A percentile compares a stretch with the other conserved stretches of the same genome.
Evolutionary conservation across 805 yeast species (phyloP).

Genomic region (Lachancea dasiensis): DNA sequence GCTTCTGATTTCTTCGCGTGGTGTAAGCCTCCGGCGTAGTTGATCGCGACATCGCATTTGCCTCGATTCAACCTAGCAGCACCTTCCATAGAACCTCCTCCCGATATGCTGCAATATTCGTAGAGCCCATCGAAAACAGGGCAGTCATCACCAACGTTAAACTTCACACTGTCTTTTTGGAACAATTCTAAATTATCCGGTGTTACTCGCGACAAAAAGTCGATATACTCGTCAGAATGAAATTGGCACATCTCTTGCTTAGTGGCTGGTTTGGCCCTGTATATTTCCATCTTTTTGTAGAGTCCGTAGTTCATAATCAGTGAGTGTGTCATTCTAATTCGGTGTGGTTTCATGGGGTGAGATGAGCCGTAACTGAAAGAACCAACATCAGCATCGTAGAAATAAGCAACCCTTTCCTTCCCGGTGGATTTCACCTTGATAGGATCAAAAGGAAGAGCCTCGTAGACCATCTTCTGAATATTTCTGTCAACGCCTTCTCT

Average conservation of each 20-base stretch:
- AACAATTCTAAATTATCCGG: slow-evolving; percentile 63
- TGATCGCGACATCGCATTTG: slow-evolving; percentile 88
- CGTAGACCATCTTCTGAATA: slow-evolving; percentile 38
- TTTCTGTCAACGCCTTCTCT: too few relatives aligned
- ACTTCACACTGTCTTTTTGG: slow-evolving; percentile 46
- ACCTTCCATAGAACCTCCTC: slow-evolving; percentile 94
- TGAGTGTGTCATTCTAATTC: slow-evolving; percentile 91
- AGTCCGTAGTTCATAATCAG: slow-evolving; percentile 77
- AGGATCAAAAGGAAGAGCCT: slow-evolving; percentile 57
- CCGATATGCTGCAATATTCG: slow-evolving; percentile 80
- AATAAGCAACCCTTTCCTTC: slow-evolving; percentile 60
- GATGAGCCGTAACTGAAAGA: slow-evolving; percentile 98
- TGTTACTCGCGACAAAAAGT: slow-evolving; percentile 67
- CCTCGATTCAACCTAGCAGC: slow-evolving; percentile 80
- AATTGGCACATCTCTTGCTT: slow-evolving; percentile 71
- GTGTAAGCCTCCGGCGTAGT: slow-evolving; percentile 95
- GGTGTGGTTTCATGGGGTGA: slow-evolving; percentile 97
- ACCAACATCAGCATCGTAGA: slow-evolving; percentile 89
- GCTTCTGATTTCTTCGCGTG: slow-evolving; percentile 96
- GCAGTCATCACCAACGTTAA: slow-evolving; percentile 90
- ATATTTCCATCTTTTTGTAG: slow-evolving; percentile 86
- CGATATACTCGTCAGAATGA: slow-evolving; percentile 82
- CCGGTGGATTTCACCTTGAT: slow-evolving; percentile 50
- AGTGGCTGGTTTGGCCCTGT: slow-evolving; percentile 77
- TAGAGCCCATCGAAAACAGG: slow-evolving; percentile 94